Percentiles rank a stretch among this genome's conserved stretches.
Conservation (phyloP, 202 grass and related monocot genomes). For the Hordeum pubiflorum region DNA sequence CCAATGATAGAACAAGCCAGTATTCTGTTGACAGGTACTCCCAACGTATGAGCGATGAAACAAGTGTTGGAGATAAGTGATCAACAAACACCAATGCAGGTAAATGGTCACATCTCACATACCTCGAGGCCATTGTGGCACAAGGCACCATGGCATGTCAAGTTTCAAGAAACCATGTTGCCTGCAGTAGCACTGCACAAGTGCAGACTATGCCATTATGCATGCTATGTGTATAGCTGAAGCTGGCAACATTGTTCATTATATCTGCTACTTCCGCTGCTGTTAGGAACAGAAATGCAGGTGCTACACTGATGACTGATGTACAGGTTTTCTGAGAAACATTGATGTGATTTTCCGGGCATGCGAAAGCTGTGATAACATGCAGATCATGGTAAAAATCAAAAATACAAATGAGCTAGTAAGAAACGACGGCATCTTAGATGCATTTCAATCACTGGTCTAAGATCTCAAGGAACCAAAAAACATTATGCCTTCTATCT, state of each 20-base stretch:
- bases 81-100: background rate
- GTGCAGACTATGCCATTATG: background rate
- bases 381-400: background rate
- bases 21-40: background rate
- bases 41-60: background rate
- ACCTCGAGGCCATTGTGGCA: background rate
- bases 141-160: background rate
- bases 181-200: background rate
- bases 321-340: background rate
- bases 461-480: background rate
- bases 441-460: background rate
- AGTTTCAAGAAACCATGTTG: background rate
- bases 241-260: background rate
- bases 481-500: background rate
- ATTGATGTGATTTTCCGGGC: background rate
- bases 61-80: background rate
- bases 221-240: background rate
- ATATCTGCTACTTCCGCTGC: background rate
- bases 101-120: background rate
- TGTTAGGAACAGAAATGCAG: background rate
- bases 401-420: background rate
- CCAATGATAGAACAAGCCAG: background rate
- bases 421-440: background rate
- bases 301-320: background rate
- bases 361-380: background rate